A percentile compares a stretch with the other conserved stretches of the same genome.
These are phyloP conservation scores for Penicillium egyptiacum DNA, from an alignment of 495 filamentous ascomycete genomes.

Conservation along the genomic window DNA sequence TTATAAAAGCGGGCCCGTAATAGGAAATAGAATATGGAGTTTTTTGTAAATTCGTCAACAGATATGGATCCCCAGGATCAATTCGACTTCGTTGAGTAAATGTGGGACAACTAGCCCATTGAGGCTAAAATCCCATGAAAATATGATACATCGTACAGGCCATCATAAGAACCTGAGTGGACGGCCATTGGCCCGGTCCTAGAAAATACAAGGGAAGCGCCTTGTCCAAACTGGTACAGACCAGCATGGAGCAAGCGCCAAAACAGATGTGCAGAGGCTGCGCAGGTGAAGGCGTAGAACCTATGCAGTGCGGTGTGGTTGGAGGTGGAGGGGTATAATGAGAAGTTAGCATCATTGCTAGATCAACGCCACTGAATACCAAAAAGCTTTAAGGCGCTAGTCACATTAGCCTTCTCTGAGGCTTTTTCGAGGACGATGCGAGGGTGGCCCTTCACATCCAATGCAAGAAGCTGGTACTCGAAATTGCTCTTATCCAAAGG, in stretches of 20 bases:
- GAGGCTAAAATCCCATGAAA: neutral
- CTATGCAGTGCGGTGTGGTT: neutral
- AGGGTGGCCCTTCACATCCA: constrained; percentile 69
- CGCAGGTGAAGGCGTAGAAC: neutral
- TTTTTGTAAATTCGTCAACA: neutral
- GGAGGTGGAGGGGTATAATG: constrained; percentile 9
- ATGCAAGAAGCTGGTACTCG: constrained; percentile 74
- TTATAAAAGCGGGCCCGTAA: no score
- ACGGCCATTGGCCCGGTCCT: neutral
- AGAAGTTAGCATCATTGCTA: constrained; percentile 6
- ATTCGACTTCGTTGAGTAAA: neutral
- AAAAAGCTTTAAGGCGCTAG: constrained; percentile 47
- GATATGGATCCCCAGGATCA: neutral
- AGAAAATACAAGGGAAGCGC: constrained; percentile 15
- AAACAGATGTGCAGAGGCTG: neutral
- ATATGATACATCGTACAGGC: constrained; percentile 20
- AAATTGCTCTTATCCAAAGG: constrained; percentile 61
- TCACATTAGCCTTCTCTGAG: constrained; percentile 39
- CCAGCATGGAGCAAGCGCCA: neutral
- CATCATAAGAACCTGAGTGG: constrained; percentile 7
- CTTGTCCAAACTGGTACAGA: neutral
- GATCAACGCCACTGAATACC: constrained; percentile 54
- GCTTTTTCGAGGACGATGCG: constrained; percentile 52
- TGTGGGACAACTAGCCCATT: neutral
- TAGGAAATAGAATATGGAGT: neutral